Base-by-base conservation (phyloP, 805 yeast species). In the Sungouiozyma intestinalis region DNA sequence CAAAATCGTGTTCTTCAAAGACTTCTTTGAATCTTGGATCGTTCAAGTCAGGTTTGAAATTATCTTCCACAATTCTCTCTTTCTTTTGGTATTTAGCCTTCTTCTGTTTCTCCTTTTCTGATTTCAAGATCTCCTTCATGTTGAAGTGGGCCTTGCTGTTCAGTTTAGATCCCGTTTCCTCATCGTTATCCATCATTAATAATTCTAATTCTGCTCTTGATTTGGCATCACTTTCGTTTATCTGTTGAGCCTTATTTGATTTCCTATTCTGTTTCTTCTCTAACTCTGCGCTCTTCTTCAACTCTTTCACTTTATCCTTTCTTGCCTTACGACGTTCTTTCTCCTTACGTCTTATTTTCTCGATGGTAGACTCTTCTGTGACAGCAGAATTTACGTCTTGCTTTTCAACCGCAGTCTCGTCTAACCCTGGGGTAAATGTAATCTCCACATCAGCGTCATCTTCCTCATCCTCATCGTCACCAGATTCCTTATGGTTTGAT, bases 361-460 rank as follows among this genome's bases (percentile, higher is more conserved):
- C 88, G 39, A 92, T 77, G 0, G 96, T 80, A 8, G 80, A 69
- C 55, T 84, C 85, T 40, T 81, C 83, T 33, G 65, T 67, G 14
- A 67, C 76, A 19, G 55, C 69, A 7, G 29, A 24, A 24, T 24
- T 11, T 33, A 55, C 64, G 18, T 59, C 53, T 2, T 48, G 50
- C 16, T 43, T 49, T 2, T 54, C 64, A 33, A 16, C 17, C 3
- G 55, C 65, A 16, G 57, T 65, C 21, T 70, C 47, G 36, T 72
- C 73, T 41, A 87, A 64, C 3, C 85, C 97, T 2, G 97, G 96
- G 33, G 88, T 86, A 63, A 92, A 92, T 0, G 97, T 87, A 52
- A 92, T 85, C 60, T 92, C 97, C 86, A 92, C 84, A 55, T 87
- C 96, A 21, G 84, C 81, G 38, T 78, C 90, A 39, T 69, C 81